A percentile compares a stretch with the other conserved stretches of the same genome.
Evolutionary conservation across 192 early-diverging fungal species (phyloP).

Genomic region (Paraglomus brasilianum): DNA sequence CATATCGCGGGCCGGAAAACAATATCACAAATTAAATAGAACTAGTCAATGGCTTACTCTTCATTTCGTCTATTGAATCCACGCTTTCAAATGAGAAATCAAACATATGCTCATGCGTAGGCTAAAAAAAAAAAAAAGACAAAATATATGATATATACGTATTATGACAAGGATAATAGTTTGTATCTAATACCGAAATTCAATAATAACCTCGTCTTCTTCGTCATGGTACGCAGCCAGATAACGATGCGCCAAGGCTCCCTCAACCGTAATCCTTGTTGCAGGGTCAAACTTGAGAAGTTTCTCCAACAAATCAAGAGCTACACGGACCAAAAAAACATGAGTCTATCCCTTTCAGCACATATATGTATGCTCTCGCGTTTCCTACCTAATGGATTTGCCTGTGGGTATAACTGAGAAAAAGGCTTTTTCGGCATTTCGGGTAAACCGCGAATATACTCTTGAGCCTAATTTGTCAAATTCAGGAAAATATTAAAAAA

Average conservation of each 20-base stretch:
- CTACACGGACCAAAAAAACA: constrained; percentile 42
- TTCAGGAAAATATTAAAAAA: constrained; percentile 29
- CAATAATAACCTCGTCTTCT: constrained; percentile 65
- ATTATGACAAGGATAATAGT: constrained; percentile 4
- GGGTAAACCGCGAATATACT: constrained; percentile 91
- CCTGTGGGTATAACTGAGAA: constrained; percentile 82
- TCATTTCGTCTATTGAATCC: constrained; percentile 78
- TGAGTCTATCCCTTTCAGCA: neutral
- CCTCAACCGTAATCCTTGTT: constrained; percentile 88
- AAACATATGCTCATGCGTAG: constrained; percentile 64
- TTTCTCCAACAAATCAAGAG: constrained; percentile 85
- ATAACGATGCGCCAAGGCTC: constrained; percentile 91
- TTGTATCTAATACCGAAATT: neutral
- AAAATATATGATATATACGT: constrained; percentile 7
- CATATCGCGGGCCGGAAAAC: neutral
- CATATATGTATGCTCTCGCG: no score
- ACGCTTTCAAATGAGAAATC: constrained; percentile 84
- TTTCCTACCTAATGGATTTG: constrained; percentile 56
- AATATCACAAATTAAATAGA: neutral
- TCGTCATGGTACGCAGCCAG: constrained; percentile 90
- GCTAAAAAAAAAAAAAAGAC: constrained; percentile 36
- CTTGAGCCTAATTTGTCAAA: constrained; percentile 66
- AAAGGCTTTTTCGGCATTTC: constrained; percentile 88
- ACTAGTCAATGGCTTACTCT: constrained; percentile 43
- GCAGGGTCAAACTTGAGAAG: constrained; percentile 92